These are phyloP conservation scores for Nemophila menziesii DNA, from an alignment of 257 asterid species.

Conservation along the genomic window DNA sequence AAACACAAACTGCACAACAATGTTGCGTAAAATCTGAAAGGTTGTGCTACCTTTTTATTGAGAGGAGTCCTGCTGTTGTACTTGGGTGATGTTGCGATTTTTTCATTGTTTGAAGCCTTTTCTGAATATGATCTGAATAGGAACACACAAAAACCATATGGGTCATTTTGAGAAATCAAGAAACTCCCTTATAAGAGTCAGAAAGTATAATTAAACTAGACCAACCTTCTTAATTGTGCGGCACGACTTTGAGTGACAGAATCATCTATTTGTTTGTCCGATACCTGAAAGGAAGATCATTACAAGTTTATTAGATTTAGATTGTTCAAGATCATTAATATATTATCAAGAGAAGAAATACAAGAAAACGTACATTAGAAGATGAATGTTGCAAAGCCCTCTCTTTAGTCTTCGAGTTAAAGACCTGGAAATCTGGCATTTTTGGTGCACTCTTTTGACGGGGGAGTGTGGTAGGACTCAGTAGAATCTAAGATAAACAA, in stretches of 20 bases:
- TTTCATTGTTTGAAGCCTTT: constrained; percentile 17
- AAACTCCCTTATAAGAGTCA: neutral
- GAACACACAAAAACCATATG: constrained; percentile 10
- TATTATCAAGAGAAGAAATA: neutral
- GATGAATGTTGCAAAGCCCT: constrained; percentile 49
- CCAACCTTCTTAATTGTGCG: constrained; percentile 27
- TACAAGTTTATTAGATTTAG: neutral
- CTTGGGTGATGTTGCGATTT: constrained; percentile 15
- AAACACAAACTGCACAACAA: neutral
- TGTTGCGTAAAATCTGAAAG: neutral
- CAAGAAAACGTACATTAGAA: constrained; percentile 24
- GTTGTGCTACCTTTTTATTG: constrained; percentile 20
- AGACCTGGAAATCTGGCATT: constrained; percentile 38
- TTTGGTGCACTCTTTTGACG: constrained; percentile 32
- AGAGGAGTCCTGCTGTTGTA: constrained; percentile 9
- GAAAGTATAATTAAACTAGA: constrained; percentile 1
- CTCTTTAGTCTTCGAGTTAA: constrained; percentile 42
- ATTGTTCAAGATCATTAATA: neutral
- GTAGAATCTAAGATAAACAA: constrained; percentile 24
- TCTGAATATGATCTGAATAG: constrained; percentile 23
- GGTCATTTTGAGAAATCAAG: neutral
- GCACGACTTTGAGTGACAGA: constrained; percentile 11
- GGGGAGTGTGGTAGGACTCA: constrained; percentile 22
- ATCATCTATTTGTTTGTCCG: constrained; percentile 10
- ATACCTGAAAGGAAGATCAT: constrained; percentile 19